phyloP scores from a whole-genome alignment of 2,329 filamentous ascomycete genomes.

The Claviceps sp. region DNA sequence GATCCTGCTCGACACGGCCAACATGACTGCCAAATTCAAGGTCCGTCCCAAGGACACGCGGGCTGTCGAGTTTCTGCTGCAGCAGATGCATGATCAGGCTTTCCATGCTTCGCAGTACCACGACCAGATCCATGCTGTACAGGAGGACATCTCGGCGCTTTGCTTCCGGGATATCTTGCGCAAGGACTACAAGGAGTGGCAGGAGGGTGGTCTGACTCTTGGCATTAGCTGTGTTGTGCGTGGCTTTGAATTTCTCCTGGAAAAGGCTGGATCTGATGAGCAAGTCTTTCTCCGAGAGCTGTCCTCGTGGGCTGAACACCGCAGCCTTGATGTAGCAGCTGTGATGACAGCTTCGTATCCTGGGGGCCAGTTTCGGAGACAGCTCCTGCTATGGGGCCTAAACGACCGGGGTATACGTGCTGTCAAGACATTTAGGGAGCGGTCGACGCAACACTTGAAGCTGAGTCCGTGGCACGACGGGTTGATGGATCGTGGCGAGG shows the following conservation, averaged over 20 bases:
- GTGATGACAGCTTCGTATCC: constrained; percentile 57
- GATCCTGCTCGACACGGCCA: constrained; percentile 60
- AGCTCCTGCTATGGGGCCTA: constrained; percentile 55
- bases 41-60: constrained; percentile 47
- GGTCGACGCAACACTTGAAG: constrained; percentile 30
- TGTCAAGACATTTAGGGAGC: constrained; percentile 41
- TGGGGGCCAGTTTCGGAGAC: constrained; percentile 43
- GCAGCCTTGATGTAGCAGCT: constrained; percentile 45
- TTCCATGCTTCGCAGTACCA: constrained; percentile 47
- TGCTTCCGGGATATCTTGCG: constrained; percentile 53
- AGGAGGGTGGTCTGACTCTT: constrained; percentile 38
- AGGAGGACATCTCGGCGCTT: constrained; percentile 51
- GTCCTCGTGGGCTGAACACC: constrained; percentile 39
- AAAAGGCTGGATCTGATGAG: constrained; percentile 32
- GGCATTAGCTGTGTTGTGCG: constrained; percentile 57
- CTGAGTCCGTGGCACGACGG: constrained; percentile 42
- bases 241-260: constrained; percentile 44
- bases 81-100: constrained; percentile 21
- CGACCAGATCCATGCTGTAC: constrained; percentile 45
- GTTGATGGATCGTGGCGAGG: constrained; percentile 30
- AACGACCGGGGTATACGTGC: constrained; percentile 34
- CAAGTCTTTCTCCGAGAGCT: constrained; percentile 35
- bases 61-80: constrained; percentile 47
- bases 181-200: constrained; percentile 81
- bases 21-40: constrained; percentile 49